Evolutionary conservation across 345 rosid genomes (phyloP).

Genomic region (Citrus maxima): DNA sequence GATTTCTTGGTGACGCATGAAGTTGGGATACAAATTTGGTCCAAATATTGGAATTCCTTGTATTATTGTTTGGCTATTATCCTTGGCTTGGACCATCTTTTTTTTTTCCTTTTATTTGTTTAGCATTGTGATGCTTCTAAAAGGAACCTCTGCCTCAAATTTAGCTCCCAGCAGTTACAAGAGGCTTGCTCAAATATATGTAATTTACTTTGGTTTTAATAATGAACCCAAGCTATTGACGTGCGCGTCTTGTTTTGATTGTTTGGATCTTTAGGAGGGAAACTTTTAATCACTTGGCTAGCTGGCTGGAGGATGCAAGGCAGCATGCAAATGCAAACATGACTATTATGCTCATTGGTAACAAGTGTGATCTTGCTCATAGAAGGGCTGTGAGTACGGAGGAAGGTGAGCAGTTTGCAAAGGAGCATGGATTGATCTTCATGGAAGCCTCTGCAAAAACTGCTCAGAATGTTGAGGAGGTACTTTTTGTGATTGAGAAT

Average conservation of each 20-base stretch:
- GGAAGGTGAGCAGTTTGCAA: conserved; percentile 97
- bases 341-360: conserved; percentile 95
- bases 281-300: conserved; percentile 91
- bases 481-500: conserved; percentile 13
- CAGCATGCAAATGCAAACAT: conserved; percentile 98
- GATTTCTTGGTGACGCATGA: not conserved
- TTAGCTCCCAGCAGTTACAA: not conserved
- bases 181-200: not conserved
- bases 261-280: conserved; percentile 56
- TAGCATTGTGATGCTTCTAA: not conserved
- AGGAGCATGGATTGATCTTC: conserved; percentile 91
- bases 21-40: no score
- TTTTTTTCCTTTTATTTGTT: not conserved
- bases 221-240: not conserved
- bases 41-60: no score
- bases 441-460: conserved; percentile 99
- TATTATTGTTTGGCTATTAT: no score
- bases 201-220: not conserved
- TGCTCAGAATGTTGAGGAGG: conserved; percentile 98
- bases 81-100: no score
- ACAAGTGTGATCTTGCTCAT: conserved; percentile 93
- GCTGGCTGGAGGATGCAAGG: conserved; percentile 97
- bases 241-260: not conserved
- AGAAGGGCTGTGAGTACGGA: conserved; percentile 92
- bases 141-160: not conserved